These are phyloP conservation scores for Pneumocystis canis DNA, from an alignment of 1,139 yeast genomes.

Conservation along the genomic window DNA sequence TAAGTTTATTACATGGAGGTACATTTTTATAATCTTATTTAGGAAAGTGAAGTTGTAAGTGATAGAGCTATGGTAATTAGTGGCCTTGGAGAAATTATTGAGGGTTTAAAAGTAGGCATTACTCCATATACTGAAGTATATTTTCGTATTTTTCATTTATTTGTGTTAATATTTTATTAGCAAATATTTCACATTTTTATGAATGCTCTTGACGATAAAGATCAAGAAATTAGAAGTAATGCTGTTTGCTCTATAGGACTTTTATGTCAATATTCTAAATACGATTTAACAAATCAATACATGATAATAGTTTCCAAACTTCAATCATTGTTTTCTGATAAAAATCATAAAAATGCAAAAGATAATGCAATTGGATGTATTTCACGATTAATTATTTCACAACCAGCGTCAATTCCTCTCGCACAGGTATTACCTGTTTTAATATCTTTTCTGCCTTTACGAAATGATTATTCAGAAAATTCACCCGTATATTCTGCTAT, in stretches of 20 bases:
- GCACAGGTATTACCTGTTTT: conserved; percentile 66
- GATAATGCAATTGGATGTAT: conserved; percentile 53
- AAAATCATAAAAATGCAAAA: conserved; percentile 34
- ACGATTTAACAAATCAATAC: conserved; percentile 11
- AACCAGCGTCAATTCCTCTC: conserved; percentile 61
- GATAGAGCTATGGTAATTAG: conserved; percentile 82
- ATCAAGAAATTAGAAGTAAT: conserved; percentile 82
- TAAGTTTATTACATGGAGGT: conserved; percentile 21
- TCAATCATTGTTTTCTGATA: conserved; percentile 65
- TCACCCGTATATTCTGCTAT: conserved; percentile 75
- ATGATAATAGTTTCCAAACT: conserved; percentile 52
- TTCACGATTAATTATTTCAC: conserved; percentile 72
- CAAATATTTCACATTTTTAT: conserved; percentile 58
- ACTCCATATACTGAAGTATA: conserved; percentile 43
- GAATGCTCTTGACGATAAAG: conserved; percentile 59
- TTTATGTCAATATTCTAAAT: conserved; percentile 43
- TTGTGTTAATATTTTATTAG: conserved; percentile 3
- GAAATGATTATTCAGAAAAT: conserved; percentile 84
- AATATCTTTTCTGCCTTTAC: conserved; percentile 67
- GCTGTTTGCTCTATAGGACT: conserved; percentile 95
- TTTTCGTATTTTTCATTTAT: neutral
- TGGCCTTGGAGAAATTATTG: conserved; percentile 75
- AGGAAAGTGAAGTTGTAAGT: conserved; percentile 41
- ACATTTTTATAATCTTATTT: neutral
- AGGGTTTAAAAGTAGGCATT: conserved; percentile 48